phyloP scores from a whole-genome alignment of 805 yeast genomes.

The Myxozyma melibiosi region DNA sequence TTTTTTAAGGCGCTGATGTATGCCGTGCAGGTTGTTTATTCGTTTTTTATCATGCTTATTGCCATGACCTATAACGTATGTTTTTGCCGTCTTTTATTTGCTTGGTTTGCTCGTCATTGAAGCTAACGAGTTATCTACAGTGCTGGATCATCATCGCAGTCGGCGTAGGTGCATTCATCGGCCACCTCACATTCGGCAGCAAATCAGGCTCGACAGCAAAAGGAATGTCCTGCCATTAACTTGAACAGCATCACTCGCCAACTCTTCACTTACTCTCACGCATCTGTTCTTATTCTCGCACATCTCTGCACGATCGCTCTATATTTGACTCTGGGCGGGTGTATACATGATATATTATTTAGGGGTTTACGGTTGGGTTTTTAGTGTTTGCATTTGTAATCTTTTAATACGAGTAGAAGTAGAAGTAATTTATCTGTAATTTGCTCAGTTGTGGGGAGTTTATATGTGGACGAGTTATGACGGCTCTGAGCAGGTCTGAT shows the following conservation, averaged over 20 bases:
- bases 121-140: slow-evolving; percentile 18
- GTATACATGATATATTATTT: no score
- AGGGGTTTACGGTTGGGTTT: no score
- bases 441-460: no score
- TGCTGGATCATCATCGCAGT: slow-evolving; percentile 84
- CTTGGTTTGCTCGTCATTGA: neutral
- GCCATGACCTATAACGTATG: slow-evolving; percentile 75
- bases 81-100: neutral
- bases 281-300: no score
- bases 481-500: no score
- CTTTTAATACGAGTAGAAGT: no score
- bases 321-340: no score
- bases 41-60: slow-evolving; percentile 49
- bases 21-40: slow-evolving; percentile 67
- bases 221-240: slow-evolving; percentile 22
- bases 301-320: no score
- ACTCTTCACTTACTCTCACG: neutral
- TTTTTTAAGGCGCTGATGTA: slow-evolving; percentile 46
- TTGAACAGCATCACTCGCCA: neutral
- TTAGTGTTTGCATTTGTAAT: no score
- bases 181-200: slow-evolving; percentile 44
- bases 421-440: no score
- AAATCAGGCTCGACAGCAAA: neutral
- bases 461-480: no score
- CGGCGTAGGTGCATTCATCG: slow-evolving; percentile 67